Evolutionary conservation across 2,329 filamentous ascomycete species (phyloP).

Genomic region (Pezicula radicicola): DNA sequence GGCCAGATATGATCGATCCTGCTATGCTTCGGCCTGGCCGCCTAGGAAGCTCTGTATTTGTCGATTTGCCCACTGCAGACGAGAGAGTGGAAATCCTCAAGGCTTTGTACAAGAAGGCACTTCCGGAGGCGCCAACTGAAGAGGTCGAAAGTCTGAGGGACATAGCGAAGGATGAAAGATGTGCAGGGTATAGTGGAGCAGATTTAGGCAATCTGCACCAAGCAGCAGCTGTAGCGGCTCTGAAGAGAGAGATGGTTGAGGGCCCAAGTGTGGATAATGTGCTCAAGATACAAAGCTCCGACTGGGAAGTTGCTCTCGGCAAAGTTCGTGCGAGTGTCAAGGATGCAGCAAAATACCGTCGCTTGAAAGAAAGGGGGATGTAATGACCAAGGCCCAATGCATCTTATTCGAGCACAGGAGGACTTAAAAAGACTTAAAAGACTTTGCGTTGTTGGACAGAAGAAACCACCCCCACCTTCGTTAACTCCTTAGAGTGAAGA

Average conservation of each 20-base stretch:
- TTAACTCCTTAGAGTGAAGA: background rate
- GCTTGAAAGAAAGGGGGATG: conserved; percentile 32
- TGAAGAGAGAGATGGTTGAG: conserved; percentile 26
- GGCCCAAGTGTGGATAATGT: conserved; percentile 9
- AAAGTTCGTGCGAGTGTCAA: conserved; percentile 31
- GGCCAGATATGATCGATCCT: conserved; percentile 93
- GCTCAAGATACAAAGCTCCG: conserved; percentile 21
- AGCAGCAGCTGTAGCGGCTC: conserved; percentile 29
- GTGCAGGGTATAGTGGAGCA: conserved; percentile 73
- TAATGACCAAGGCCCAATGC: conserved; percentile 2
- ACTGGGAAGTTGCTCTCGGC: conserved; percentile 30
- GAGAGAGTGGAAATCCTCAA: conserved; percentile 84
- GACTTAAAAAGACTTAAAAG: no score
- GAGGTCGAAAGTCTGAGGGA: conserved; percentile 52
- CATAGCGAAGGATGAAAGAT: conserved; percentile 65
- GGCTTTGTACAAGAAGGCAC: conserved; percentile 55
- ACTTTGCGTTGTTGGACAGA: background rate
- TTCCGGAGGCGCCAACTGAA: conserved; percentile 49
- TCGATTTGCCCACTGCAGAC: conserved; percentile 75
- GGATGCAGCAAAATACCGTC: conserved; percentile 30
- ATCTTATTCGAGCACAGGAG: background rate
- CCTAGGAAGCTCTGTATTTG: conserved; percentile 82
- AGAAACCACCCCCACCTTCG: background rate
- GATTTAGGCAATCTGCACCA: conserved; percentile 54
- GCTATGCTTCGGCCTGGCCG: conserved; percentile 92